Evolutionary conservation across 331 rosid species (phyloP).

Genomic region (Pyracantha coccinea): DNA sequence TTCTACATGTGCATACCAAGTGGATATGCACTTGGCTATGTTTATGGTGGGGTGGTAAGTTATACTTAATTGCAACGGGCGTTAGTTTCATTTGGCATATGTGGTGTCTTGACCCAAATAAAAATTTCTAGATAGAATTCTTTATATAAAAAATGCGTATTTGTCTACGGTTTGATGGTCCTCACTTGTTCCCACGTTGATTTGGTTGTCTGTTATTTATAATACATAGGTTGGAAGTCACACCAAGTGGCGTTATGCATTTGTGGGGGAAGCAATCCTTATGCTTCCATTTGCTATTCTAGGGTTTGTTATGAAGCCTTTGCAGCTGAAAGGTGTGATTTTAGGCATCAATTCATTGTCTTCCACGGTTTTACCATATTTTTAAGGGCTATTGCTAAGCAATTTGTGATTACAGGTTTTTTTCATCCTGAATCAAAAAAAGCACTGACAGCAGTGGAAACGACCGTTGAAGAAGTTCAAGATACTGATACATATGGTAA

Average conservation of each 20-base stretch:
- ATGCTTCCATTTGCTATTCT: conserved; percentile 75
- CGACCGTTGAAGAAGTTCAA: conserved; percentile 31
- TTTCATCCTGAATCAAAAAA: conserved; percentile 30
- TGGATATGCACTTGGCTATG: conserved; percentile 90
- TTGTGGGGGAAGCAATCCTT: conserved; percentile 57
- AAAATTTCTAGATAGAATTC: background rate
- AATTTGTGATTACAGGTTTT: conserved; percentile 45
- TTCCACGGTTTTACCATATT: background rate
- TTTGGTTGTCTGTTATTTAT: background rate
- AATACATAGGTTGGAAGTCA: conserved; percentile 56
- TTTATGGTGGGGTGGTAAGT: conserved; percentile 87
- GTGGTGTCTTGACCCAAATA: background rate
- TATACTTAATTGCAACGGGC: background rate
- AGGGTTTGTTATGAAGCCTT: conserved; percentile 69
- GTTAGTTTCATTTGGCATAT: background rate
- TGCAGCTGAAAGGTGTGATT: conserved; percentile 63
- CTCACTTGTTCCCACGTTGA: background rate
- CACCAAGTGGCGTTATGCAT: conserved; percentile 68
- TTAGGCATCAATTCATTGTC: conserved; percentile 4
- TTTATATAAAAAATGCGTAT: background rate
- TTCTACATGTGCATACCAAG: conserved; percentile 87
- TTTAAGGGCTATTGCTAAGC: conserved; percentile 12
- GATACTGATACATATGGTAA: conserved; percentile 29
- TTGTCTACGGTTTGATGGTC: background rate
- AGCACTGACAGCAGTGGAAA: conserved; percentile 23